phyloP scores from a whole-genome alignment of 2,329 filamentous ascomycete species.

The Neocucurbitaria cava region DNA sequence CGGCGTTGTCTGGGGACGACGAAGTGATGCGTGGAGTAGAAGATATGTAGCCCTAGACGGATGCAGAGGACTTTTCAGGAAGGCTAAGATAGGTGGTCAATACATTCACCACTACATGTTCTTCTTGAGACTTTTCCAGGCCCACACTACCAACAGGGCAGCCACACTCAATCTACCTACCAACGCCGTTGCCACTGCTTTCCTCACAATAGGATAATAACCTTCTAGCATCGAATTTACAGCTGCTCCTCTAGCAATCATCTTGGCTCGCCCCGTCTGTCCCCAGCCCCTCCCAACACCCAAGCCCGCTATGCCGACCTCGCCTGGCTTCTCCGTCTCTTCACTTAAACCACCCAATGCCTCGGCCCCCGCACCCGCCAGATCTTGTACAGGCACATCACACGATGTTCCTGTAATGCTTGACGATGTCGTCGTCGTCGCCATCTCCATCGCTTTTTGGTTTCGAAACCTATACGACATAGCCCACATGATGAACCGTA shows the following conservation, averaged over 20 bases:
- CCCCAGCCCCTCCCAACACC: slow-evolving; percentile 52
- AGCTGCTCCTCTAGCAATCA: slow-evolving; percentile 49
- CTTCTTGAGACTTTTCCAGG: slow-evolving; percentile 27
- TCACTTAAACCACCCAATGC: slow-evolving; percentile 27
- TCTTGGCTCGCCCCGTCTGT: slow-evolving; percentile 43
- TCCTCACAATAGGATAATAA: slow-evolving; percentile 60
- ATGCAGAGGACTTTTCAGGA: background rate
- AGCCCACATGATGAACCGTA: slow-evolving; percentile 65
- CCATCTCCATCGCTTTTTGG: slow-evolving; percentile 43
- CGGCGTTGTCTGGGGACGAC: background rate
- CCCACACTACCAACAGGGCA: slow-evolving; percentile 26
- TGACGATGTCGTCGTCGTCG: slow-evolving; percentile 8
- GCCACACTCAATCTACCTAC: slow-evolving; percentile 43
- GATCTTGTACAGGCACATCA: slow-evolving; percentile 31
- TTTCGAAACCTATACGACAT: slow-evolving; percentile 63
- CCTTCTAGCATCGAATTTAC: slow-evolving; percentile 60
- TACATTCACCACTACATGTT: background rate
- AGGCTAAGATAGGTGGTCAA: background rate
- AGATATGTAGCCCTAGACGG: background rate
- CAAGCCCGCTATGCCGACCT: slow-evolving; percentile 55
- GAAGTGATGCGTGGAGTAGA: background rate
- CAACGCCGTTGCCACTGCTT: slow-evolving; percentile 54
- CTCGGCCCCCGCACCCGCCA: slow-evolving; percentile 31
- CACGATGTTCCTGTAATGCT: slow-evolving; percentile 13
- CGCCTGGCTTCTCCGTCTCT: slow-evolving; percentile 43